Percentiles rank a stretch among this genome's conserved stretches.
These are phyloP conservation scores for Hymenoscyphus occultus DNA, from an alignment of 2,329 filamentous ascomycete species.

Conservation along the genomic window DNA sequence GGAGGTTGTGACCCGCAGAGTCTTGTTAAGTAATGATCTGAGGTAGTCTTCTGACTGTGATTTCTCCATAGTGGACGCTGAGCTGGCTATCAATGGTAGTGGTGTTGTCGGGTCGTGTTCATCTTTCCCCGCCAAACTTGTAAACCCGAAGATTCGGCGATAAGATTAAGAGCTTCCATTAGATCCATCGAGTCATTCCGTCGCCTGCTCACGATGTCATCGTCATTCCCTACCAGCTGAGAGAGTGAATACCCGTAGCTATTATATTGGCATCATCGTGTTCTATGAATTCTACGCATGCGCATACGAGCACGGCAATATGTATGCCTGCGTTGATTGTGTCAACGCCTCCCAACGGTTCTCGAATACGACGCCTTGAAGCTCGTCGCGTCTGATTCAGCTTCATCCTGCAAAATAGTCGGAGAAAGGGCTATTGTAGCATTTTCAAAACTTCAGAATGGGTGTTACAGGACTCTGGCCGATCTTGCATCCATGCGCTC, in stretches of 20 bases:
- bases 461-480: constrained; percentile 98
- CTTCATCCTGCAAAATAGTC: not conserved
- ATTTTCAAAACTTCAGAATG: constrained; percentile 52
- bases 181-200: too few species aligned
- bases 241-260: too few species aligned
- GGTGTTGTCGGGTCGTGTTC: not conserved
- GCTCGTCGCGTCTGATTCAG: not conserved
- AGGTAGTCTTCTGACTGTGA: constrained; percentile 56
- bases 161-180: too few species aligned
- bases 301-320: not conserved
- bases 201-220: too few species aligned
- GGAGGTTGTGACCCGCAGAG: constrained; percentile 72
- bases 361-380: not conserved
- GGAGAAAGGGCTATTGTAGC: not conserved
- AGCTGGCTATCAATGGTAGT: not conserved
- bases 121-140: too few species aligned
- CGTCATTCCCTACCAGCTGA: too few species aligned
- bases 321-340: constrained; percentile 4
- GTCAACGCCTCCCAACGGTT: not conserved
- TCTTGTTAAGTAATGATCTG: constrained; percentile 69
- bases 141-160: too few species aligned
- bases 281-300: not conserved
- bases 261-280: too few species aligned
- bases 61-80: constrained; percentile 36
- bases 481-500: constrained; percentile 89